Base-by-base conservation (phyloP, 495 filamentous ascomycete genomes). In the Tuber indicum region DNA sequence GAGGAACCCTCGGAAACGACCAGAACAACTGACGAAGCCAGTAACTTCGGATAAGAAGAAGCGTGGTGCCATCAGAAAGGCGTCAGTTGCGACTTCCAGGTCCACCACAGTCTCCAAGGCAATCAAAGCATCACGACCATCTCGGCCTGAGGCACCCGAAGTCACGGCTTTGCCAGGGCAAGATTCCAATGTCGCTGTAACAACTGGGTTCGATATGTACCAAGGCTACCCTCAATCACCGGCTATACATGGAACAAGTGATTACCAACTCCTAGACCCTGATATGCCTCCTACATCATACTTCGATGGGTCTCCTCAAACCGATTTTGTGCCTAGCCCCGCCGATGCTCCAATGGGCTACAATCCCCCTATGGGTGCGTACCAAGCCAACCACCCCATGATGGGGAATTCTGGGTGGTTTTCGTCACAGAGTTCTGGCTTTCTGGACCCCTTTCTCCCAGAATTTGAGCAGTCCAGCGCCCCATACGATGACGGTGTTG, bases 1-100 rank as follows among this genome's bases (percentile, higher is more conserved):
- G 88, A 93, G 91, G 85, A 97, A 97, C 79, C 91, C 90, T 66
- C 90, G 91, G 81, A 89, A 87, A 83, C 83, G 85, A 44, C 82
- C 82, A 49, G 87, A 86, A 83, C 87, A 87, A 72, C 82, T 79
- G 14, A 80, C 83, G 41, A 84, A 78, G 6, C 79, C 83, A 39
- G 72, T 75, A 26, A 84, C 46, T n/a, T 12, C 45, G 21, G 32
- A 71, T 44, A 80, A 49, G 39, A 76, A 41, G 43, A 79, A 72
- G 41, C 74, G 74, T 23, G 70, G 76, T 47, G 73, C 12, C 52
- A 62, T 32, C 14, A 62, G n/a, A 32, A 62, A 32, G 52, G 16
- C 52, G 3, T 62, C 52, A 32, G 52, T 26, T 49, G 12, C 73
- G 69, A 16, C 44, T 62, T 75, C n/a, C 70, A 36, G 66, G n/a